Evolutionary conservation across 805 yeast genomes (phyloP), one percentile per base, ranked within the genome.

Genomic region (Kuraishia hungarica): DNA sequence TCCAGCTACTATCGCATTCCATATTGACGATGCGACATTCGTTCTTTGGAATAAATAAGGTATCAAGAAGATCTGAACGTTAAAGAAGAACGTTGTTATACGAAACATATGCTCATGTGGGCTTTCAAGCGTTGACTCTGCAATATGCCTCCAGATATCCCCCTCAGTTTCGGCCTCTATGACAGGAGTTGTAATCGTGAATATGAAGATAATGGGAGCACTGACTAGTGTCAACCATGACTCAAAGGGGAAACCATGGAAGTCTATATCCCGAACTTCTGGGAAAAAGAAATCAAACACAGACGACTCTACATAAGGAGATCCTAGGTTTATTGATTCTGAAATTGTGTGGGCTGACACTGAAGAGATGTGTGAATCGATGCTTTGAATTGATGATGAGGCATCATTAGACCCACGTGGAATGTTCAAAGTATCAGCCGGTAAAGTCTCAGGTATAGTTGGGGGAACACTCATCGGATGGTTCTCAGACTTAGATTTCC

Each of bases 171-270:
- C 50, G 17, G 50, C 50, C 17, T 21, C 50, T 21, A 47, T 47
- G 17, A 65, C 56, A 2, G 73, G 72, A 7, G 69, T 58, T 11
- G 60, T 51, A 1, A 62, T 22, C 51, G 65, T 69, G 52, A 65
- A 60, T 2, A 63, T 5, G 5, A 65, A 50, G 0, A 59, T 55
- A 17, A 66, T 53, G 15, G 73, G 73, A 8, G 61, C 26, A n/a
- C 63, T 59, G 2, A 63, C 17, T 2, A 67, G 24, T 28, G 62
- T 58, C 26, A 63, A 59, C 1, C 61, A n/a, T 7, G 64, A 61
- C 53, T 66, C 72, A 22, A 59, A 54, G 2, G 64, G 61, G 21
- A 56, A 58, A 4, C 15, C 52, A 21, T 43, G 51, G 19, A 39
- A 57, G 20, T 54, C 46, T 19, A 50, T 7, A 26, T 26, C 53